These are phyloP conservation scores for Boletus rubropictus DNA, from an alignment of 768 basidiomycete species.

Conservation along the genomic window DNA sequence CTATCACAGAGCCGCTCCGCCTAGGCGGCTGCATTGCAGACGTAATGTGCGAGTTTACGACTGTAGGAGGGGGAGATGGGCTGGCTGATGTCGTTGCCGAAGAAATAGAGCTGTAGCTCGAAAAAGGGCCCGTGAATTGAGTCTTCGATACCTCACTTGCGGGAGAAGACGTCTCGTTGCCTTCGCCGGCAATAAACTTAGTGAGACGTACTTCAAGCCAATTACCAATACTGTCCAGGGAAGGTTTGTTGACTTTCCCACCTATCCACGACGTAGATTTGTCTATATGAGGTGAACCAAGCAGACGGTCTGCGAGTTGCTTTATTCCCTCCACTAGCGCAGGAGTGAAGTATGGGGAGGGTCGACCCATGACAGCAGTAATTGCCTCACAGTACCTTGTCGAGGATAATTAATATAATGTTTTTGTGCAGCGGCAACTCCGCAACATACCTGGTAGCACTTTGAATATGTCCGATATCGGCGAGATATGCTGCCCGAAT, in stretches of 20 bases:
- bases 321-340: slow-evolving; percentile 69
- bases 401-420: background rate
- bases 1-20: slow-evolving; percentile 68
- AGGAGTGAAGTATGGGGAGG: slow-evolving; percentile 62
- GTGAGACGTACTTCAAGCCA: slow-evolving; percentile 92
- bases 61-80: slow-evolving; percentile 67
- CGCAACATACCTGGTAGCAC: slow-evolving; percentile 62
- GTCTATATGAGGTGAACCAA: slow-evolving; percentile 65
- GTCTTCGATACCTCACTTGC: slow-evolving; percentile 32
- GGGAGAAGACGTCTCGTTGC: slow-evolving; percentile 42
- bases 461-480: slow-evolving; percentile 73
- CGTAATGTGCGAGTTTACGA: slow-evolving; percentile 34
- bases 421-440: background rate
- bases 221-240: slow-evolving; percentile 82
- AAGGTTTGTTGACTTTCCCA: slow-evolving; percentile 84
- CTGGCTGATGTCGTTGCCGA: slow-evolving; percentile 69
- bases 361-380: slow-evolving; percentile 53
- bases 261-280: slow-evolving; percentile 82
- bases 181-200: slow-evolving; percentile 91
- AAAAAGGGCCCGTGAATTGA: slow-evolving; percentile 72
- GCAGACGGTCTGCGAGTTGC: slow-evolving; percentile 71
- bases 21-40: slow-evolving; percentile 41
- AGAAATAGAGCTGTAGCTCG: slow-evolving; percentile 89
- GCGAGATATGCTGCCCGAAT: slow-evolving; percentile 70
- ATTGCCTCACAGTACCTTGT: slow-evolving; percentile 96